Base-by-base conservation (phyloP, 176 grass and related monocot genomes). In the Juncus inflexus region DNA sequence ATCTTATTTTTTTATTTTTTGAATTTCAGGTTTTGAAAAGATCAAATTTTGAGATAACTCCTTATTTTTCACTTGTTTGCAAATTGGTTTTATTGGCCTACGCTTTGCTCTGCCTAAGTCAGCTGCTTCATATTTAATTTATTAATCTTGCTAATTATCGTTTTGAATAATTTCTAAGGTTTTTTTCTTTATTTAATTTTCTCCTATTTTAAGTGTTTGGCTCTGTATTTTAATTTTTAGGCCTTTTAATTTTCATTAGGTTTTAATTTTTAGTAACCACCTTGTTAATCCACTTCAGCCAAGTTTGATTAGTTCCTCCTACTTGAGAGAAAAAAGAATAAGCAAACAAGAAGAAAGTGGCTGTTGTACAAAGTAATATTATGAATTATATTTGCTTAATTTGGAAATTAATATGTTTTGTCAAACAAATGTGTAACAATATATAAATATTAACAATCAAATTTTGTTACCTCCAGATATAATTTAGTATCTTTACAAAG, bases 1-100 rank as follows among this genome's bases (percentile, higher is more conserved):
- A 37, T 12, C 9, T 4, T 5, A 40, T 37, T 38, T 51, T 35
- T 35, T 61, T 58, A 38, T 59, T 9, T 6, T 64, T 12, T 59
- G 9, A 57, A 43, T 74, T 83, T 52, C 87, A 90, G 87, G 67
- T 83, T 0, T 66, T 83, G 67, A 84, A 80, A 37, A 80, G 83
- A 54, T 86, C 87, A 40, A 67, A 79, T 45, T 52, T 74, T 7
- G 87, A 86, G 71, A 70, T 90, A 3, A 83, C 87, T 60, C 68
- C 76, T 15, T 90, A 86, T 78, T 83, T 90, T 19, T 76, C 87
- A 37, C 75, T 86, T 6, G 83, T 85, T 52, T 70, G 81, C 73
- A 90, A 90, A 76, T 65, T 86, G 68, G 45, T 78, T 37, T 39
- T 90, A 67, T 68, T 90, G 41, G 45, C 52, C 8, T 90, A 83